Evolutionary conservation across 495 filamentous ascomycete genomes (phyloP).

Genomic region (Neurospora discreta): DNA sequence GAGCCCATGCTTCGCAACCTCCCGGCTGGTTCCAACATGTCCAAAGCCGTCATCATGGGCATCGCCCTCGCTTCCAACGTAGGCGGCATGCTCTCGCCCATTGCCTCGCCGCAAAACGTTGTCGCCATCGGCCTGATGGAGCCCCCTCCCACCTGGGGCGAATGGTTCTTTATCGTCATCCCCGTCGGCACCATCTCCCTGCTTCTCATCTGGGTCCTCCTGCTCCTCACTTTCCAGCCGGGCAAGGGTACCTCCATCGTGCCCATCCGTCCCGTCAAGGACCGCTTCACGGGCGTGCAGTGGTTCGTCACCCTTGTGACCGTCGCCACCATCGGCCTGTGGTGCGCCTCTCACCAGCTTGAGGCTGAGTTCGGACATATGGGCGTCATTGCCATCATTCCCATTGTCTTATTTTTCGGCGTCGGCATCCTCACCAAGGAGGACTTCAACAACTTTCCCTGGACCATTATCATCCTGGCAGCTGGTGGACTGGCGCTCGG

Average conservation of each 20-base stretch:
- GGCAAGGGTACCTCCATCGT: constrained; percentile 81
- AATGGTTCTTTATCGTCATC: constrained; percentile 93
- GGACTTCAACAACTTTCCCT: constrained; percentile 99
- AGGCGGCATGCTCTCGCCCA: constrained; percentile 90
- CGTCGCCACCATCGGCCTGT: constrained; percentile 75
- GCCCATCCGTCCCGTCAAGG: constrained; percentile 77
- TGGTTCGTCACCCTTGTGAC: constrained; percentile 87
- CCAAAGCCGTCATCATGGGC: constrained; percentile 88
- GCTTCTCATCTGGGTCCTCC: constrained; percentile 75
- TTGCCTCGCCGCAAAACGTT: constrained; percentile 94
- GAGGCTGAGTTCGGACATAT: constrained; percentile 88
- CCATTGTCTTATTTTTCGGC: constrained; percentile 91
- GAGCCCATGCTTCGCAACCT: constrained; percentile 93
- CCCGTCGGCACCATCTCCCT: constrained; percentile 89
- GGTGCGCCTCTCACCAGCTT: constrained; percentile 86
- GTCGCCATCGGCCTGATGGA: constrained; percentile 93
- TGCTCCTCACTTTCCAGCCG: constrained; percentile 76
- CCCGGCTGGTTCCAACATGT: constrained; percentile 78
- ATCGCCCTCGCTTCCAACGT: constrained; percentile 95
- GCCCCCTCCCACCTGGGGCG: constrained; percentile 78
- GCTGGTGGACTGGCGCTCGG: constrained; percentile 88
- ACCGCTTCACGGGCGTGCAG: constrained; percentile 79
- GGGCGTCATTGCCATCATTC: constrained; percentile 96
- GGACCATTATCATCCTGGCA: constrained; percentile 98
- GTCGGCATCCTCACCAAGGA: constrained; percentile 96